Evolutionary conservation across 352 stramenopile species (phyloP), one percentile per base, ranked within the genome.

Genomic region (Pythium dissotocum): DNA sequence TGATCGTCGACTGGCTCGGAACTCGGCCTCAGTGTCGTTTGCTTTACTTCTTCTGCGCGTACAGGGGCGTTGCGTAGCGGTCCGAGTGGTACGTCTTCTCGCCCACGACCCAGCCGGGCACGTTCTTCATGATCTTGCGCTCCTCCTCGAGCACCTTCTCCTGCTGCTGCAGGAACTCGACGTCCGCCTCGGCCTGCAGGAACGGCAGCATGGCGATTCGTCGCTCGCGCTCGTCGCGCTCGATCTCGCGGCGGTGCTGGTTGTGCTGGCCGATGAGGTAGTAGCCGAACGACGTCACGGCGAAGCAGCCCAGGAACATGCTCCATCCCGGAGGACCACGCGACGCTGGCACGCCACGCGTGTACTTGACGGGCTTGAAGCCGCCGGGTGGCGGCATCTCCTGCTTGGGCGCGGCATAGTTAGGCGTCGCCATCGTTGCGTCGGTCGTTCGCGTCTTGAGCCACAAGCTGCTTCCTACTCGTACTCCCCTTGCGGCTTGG

Each of bases 141-240:
- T 99, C 96, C 61, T 95, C 88, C 18, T 90, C 87, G 61, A 97
- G 85, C 60, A 96, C 83, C 58, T 95, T 87, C 48, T 94, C 84
- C 73, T 98, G 85, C 58, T 95, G 73, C 67, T 90, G 75, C 38
- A 97, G 72, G 71, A 91, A 93, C 72, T 95, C 83, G 42, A 93
- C 88, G 79, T 99, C 97, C n/a, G 94, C 89, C 74, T 99, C 97
- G 16, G 96, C 96, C 76, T 99, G 97, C 58, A 99, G 82, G 73
- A 98, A 93, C 18, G 95, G 93, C 53, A 97, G 82, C 71, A 99
- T 85, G 18, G 93, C 80, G 69, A 98, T 97, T 59, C 93, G 88
- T 53, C 93, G 89, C 80, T 98, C 90, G 58, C 95, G 94, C 82
- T 98, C 88, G 67, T 98, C 93, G 40, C 75, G 73, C 44, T 75